A percentile compares a stretch with the other conserved stretches of the same genome.
Evolutionary conservation across 495 filamentous ascomycete species (phyloP).

Genomic region (Aspergillus campestris): DNA sequence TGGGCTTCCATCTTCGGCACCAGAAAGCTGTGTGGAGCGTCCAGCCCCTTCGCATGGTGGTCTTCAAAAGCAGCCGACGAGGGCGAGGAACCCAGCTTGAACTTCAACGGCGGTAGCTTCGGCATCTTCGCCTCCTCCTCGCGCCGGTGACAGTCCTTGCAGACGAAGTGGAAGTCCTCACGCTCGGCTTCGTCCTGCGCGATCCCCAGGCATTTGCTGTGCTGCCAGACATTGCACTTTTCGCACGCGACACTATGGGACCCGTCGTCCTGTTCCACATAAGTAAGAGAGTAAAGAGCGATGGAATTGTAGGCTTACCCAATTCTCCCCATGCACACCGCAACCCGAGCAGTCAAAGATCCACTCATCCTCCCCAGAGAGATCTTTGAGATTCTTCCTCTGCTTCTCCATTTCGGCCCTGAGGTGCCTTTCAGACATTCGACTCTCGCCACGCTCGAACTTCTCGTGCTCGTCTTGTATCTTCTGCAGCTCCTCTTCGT

Average conservation of each 20-base stretch:
- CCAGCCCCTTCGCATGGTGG: constrained; percentile 13
- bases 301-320: constrained; percentile 35
- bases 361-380: constrained; percentile 80
- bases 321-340: constrained; percentile 75
- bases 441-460: constrained; percentile 49
- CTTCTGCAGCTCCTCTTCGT: constrained; percentile 74
- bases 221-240: constrained; percentile 92
- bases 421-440: constrained; percentile 69
- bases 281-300: background rate
- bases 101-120: constrained; percentile 67
- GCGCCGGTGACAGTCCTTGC: constrained; percentile 62
- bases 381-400: constrained; percentile 59
- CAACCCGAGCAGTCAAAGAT: constrained; percentile 87
- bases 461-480: constrained; percentile 71
- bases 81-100: constrained; percentile 47
- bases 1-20: constrained; percentile 26
- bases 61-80: constrained; percentile 22
- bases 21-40: constrained; percentile 1
- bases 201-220: constrained; percentile 82
- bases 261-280: constrained; percentile 65
- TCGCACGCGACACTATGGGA: constrained; percentile 93
- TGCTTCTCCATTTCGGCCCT: constrained; percentile 70
- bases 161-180: constrained; percentile 86
- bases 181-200: constrained; percentile 66
- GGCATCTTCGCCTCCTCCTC: constrained; percentile 53